phyloP scores from a whole-genome alignment of 306 rosid genomes.

The Hylodesmum podocarpum region DNA sequence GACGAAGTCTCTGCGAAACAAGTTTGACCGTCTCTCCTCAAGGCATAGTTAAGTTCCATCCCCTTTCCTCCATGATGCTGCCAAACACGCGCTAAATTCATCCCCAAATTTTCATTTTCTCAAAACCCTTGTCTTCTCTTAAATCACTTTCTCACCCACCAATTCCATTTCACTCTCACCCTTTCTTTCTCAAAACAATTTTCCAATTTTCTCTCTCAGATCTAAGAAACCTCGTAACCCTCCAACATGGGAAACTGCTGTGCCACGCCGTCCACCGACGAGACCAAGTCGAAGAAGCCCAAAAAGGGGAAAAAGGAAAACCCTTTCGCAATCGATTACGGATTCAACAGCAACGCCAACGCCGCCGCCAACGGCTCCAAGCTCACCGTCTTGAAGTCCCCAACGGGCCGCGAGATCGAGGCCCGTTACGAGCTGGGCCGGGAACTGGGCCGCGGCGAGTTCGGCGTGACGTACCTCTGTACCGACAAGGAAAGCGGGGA shows the following conservation, averaged over 20 bases:
- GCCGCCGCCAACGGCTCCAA: not conserved
- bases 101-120: too few relatives aligned
- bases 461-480: constrained; percentile 85
- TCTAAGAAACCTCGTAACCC: not conserved
- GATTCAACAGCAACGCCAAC: not conserved
- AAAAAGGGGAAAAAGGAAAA: constrained; percentile 53
- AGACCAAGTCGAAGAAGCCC: constrained; percentile 38
- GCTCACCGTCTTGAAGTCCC: constrained; percentile 60
- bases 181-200: too few relatives aligned
- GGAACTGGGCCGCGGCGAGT: constrained; percentile 95
- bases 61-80: not conserved
- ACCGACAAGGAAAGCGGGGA: constrained; percentile 60
- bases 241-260: constrained; percentile 84
- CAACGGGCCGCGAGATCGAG: constrained; percentile 78
- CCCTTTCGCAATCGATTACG: constrained; percentile 61
- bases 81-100: constrained; percentile 32
- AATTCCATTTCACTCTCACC: not conserved
- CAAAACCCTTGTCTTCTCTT: constrained; percentile 22
- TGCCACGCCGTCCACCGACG: constrained; percentile 42
- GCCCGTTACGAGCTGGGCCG: constrained; percentile 64
- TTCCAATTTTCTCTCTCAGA: not conserved
- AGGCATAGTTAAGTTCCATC: not conserved
- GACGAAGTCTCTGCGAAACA: constrained; percentile 35
- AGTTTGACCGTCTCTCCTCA: constrained; percentile 30
- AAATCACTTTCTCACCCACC: not conserved